phyloP scores from a whole-genome alignment of 176 grass and related monocot species.

The Juncus inflexus region DNA sequence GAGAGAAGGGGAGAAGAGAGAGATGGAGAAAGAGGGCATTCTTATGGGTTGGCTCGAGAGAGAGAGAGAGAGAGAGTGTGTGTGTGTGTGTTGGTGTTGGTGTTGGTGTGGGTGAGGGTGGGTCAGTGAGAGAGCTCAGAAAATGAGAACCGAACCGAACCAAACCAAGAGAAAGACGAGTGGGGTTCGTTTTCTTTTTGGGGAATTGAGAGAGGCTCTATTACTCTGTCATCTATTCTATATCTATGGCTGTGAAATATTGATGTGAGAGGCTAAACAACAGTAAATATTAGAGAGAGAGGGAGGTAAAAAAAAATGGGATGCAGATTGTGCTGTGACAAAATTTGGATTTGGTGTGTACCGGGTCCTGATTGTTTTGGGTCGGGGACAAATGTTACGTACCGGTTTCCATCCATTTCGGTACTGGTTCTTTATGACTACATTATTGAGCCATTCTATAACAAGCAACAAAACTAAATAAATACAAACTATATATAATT shows the following conservation, averaged over 20 bases:
- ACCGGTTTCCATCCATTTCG: too few species aligned
- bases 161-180: not conserved
- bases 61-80: not conserved
- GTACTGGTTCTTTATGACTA: too few species aligned
- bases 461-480: conserved; percentile 1
- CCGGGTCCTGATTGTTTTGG: too few species aligned
- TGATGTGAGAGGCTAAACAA: not conserved
- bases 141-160: not conserved
- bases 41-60: conserved; percentile 5
- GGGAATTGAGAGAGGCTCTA: conserved; percentile 26
- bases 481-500: not conserved
- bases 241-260: not conserved
- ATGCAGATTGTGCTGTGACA: too few species aligned
- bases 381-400: too few species aligned
- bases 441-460: too few species aligned
- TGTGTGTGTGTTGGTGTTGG: conserved; percentile 6
- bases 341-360: too few species aligned
- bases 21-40: not conserved
- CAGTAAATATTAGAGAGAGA: conserved; percentile 22
- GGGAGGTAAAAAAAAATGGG: too few species aligned
- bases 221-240: not conserved
- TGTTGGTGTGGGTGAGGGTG: conserved; percentile 12
- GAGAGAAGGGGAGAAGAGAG: not conserved
- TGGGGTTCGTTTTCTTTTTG: conserved; percentile 61
- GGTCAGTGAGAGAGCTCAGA: not conserved